Evolutionary conservation across 371 early-diverging fungal genomes (phyloP), one percentile per base, ranked within the genome.

Genomic region (Mortierella sp.): DNA sequence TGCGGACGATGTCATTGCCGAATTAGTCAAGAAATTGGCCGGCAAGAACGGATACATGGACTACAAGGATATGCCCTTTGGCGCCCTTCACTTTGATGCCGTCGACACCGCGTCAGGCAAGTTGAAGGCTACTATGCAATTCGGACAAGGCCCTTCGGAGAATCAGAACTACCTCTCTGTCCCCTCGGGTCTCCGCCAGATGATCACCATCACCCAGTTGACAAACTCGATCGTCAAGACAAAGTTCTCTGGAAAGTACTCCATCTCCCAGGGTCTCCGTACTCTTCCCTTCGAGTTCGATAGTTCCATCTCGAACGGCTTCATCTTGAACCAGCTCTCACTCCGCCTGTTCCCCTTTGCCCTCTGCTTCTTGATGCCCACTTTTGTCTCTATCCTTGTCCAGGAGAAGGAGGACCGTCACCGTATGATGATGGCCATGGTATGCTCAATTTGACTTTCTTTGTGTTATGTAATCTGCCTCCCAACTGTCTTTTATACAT

Each of bases 391-490:
- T 18, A 88, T 87, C 44, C 75, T 95, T 32, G 95, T 95, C 43
- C 89, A 91, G 75, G 95, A 95, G 77, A 95, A 95, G 83, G 95
- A 95, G 76, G 91, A 92, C 51, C 79, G 93, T 4, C 92, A 95
- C 43, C 79, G 92, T 49, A 87, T 93, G 72, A 95, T 95, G 95
- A 94, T 95, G 94, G 82, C 88, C 72, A 95, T 95, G 95, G 89
- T 86, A 79, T 65, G 74, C 29, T n/a, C 56, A 24, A 54, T 7
- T 41, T 21, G 8, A 41, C 32, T 35, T 1, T 16, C 4, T 12
- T 16, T 35, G 16, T 5, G 38, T 1, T 24, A 46, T 68, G 2
- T 68, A 24, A 8, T 35, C 35, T 21, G 1, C 21, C 3, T 35
- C 21, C 8, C 41, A 24, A 8, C 11, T 21, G 38, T 24, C 38